Evolutionary conservation across 352 stramenopile species (phyloP).

Genomic region (Globisporangium cylindrosporum): DNA sequence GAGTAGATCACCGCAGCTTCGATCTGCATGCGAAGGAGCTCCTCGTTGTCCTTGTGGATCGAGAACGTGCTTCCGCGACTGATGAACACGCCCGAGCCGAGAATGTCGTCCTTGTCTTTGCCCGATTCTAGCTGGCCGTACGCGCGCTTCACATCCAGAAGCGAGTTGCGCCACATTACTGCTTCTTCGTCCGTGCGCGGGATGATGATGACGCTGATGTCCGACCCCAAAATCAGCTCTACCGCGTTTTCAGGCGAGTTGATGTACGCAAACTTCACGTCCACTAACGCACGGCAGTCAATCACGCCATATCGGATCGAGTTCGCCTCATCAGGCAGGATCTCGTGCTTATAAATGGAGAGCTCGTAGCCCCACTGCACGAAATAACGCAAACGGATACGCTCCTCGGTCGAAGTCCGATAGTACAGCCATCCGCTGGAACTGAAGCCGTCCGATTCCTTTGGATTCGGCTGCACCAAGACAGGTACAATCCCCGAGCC

Average conservation of each 20-base stretch:
- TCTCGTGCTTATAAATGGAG: conserved; percentile 89
- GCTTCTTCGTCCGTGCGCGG: conserved; percentile 78
- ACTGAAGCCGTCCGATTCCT: conserved; percentile 42
- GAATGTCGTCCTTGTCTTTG: conserved; percentile 72
- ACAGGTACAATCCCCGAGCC: conserved; percentile 17
- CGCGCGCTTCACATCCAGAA: conserved; percentile 81
- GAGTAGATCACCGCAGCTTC: conserved; percentile 79
- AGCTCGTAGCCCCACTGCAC: conserved; percentile 87
- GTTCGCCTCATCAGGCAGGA: conserved; percentile 68
- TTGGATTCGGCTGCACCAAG: conserved; percentile 8
- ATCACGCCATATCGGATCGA: conserved; percentile 87
- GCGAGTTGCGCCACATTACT: conserved; percentile 80
- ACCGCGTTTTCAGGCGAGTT: conserved; percentile 86
- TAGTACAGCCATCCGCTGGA: conserved; percentile 86
- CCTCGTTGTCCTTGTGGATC: conserved; percentile 82
- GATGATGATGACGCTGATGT: conserved; percentile 82
- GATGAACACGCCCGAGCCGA: conserved; percentile 78
- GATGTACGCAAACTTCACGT: conserved; percentile 82
- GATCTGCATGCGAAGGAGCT: conserved; percentile 79
- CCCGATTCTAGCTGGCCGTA: conserved; percentile 74
- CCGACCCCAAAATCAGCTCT: conserved; percentile 70
- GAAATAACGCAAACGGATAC: conserved; percentile 81
- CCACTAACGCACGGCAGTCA: conserved; percentile 75
- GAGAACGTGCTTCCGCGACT: conserved; percentile 84
- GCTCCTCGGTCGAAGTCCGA: conserved; percentile 77